phyloP scores from a whole-genome alignment of 225 moss, liverwort and hornwort genomes.

The Anthoceros angustus region DNA sequence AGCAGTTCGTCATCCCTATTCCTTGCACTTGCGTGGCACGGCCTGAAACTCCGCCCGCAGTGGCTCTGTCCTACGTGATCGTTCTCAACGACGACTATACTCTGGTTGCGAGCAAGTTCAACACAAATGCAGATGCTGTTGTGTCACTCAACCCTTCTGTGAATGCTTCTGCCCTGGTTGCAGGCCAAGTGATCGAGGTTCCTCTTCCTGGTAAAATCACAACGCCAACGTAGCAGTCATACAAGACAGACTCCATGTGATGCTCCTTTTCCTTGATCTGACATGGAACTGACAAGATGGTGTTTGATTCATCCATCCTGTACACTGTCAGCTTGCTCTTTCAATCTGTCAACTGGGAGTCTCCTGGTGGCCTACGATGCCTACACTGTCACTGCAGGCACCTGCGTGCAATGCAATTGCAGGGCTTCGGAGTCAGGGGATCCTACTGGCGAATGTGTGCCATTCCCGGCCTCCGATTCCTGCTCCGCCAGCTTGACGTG shows the following conservation, averaged over 20 bases:
- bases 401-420: background rate
- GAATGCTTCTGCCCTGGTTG: background rate
- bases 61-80: background rate
- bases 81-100: background rate
- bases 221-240: background rate
- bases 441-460: too few relatives aligned
- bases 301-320: background rate
- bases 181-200: background rate
- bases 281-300: background rate
- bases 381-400: background rate
- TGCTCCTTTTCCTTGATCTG: background rate
- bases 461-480: too few relatives aligned
- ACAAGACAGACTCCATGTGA: background rate
- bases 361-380: background rate
- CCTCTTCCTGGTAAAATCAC: background rate
- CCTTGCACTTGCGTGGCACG: background rate
- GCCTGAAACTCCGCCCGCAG: background rate
- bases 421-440: background rate
- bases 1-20: background rate
- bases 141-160: background rate
- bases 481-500: too few relatives aligned
- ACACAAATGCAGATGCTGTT: background rate
- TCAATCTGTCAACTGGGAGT: background rate
- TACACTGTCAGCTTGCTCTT: background rate
- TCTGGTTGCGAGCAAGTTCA: background rate